Percentiles rank a stretch among this genome's conserved stretches.
Evolutionary conservation across 2,329 filamentous ascomycete species (phyloP).

Genomic region (Monosporascus ibericus): DNA sequence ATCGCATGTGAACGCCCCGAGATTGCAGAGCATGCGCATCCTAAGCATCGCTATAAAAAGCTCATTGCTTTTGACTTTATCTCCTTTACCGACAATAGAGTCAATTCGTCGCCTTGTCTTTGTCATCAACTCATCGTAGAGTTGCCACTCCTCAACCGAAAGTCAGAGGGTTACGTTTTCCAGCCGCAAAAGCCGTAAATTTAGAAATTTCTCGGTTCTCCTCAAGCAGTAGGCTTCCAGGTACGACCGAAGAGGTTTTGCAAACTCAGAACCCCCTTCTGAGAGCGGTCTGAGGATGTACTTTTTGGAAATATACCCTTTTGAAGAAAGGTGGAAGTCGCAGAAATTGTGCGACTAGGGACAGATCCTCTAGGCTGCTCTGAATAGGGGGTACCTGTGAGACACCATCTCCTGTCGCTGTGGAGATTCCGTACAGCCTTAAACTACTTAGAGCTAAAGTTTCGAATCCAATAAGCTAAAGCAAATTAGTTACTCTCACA

Average conservation of each 20-base stretch:
- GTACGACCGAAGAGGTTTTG: slow-evolving; percentile 3
- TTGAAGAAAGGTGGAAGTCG: slow-evolving; percentile 16
- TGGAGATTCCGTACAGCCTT: slow-evolving; percentile 19
- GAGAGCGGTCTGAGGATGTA: slow-evolving; percentile 8
- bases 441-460: slow-evolving; percentile 24
- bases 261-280: neutral
- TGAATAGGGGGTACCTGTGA: slow-evolving; percentile 34
- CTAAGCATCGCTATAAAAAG: slow-evolving; percentile 3
- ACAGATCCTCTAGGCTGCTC: slow-evolving; percentile 31
- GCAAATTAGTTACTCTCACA: slow-evolving; percentile 1
- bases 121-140: neutral
- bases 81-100: neutral
- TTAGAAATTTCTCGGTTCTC: slow-evolving; percentile 2
- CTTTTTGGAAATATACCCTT: slow-evolving; percentile 15
- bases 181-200: neutral
- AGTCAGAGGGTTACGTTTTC: neutral
- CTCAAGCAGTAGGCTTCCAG: slow-evolving; percentile 5
- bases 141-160: neutral
- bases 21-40: slow-evolving; percentile 5
- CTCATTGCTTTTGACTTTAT: neutral
- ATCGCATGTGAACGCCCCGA: neutral
- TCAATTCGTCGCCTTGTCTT: neutral
- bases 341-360: slow-evolving; percentile 26
- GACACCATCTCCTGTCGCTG: slow-evolving; percentile 27
- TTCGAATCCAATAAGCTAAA: slow-evolving; percentile 31